A percentile compares a stretch with the other conserved stretches of the same genome.
Evolutionary conservation across 2,329 filamentous ascomycete genomes (phyloP).

Genomic region (Diaporthe vexans): DNA sequence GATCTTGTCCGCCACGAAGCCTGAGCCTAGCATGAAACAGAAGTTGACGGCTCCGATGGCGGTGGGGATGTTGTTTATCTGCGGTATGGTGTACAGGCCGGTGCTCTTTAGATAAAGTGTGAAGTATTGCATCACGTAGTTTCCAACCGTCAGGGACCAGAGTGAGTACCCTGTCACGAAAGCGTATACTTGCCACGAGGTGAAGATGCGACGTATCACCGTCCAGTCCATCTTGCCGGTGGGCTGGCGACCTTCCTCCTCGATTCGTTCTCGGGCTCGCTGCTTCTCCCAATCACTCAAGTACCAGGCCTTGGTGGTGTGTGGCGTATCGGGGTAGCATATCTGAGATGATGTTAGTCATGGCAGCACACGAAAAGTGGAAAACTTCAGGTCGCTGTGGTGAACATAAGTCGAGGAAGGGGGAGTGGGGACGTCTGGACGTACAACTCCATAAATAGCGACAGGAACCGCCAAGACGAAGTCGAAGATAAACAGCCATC

Average conservation of each 20-base stretch:
- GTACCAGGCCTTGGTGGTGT: conserved; percentile 58
- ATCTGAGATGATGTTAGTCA: conserved; percentile 42
- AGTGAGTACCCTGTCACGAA: conserved; percentile 56
- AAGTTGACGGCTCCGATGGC: conserved; percentile 59
- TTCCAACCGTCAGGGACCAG: conserved; percentile 56
- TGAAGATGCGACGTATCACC: conserved; percentile 55
- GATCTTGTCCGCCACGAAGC: conserved; percentile 51
- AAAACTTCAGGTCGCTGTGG: too few relatives aligned
- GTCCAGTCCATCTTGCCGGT: conserved; percentile 53
- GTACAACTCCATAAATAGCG: conserved; percentile 50
- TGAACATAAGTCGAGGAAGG: too few relatives aligned
- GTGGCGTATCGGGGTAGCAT: conserved; percentile 59
- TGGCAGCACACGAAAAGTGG: not conserved
- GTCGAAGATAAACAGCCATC: conserved; percentile 57
- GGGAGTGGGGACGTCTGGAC: not conserved
- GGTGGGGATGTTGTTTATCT: conserved; percentile 63
- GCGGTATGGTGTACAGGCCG: conserved; percentile 51
- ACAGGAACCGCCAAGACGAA: conserved; percentile 55
- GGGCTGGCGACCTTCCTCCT: conserved; percentile 63
- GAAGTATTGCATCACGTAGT: conserved; percentile 58
- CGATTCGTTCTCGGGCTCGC: conserved; percentile 77
- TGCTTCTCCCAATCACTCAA: conserved; percentile 69
- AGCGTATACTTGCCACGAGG: conserved; percentile 60
- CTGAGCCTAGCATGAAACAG: conserved; percentile 53
- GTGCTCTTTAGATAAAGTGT: conserved; percentile 56